Evolutionary conservation across 169 alveolate genomes (phyloP), one percentile per base, ranked within the genome.

Genomic region (Eimeria sp.): DNA sequence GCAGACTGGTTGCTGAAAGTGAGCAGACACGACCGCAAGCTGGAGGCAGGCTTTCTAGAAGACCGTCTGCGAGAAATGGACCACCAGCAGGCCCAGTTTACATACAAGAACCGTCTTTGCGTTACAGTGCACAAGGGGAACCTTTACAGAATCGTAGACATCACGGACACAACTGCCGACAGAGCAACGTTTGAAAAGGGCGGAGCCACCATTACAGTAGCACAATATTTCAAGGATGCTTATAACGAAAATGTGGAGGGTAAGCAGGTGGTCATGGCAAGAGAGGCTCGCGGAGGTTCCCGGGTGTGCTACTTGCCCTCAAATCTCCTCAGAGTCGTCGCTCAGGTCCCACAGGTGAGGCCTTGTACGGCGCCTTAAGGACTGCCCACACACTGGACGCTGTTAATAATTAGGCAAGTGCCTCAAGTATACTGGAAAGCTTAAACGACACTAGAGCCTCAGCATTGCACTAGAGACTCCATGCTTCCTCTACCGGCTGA

Each of bases 21-120:
- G 83, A 87, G 66, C 83, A 37, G 82, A 52, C 93, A 87, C 52
- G 93, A 87, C 83, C 93, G 93, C 82, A 87, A 87, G 93, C 93
- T 87, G 25, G 93, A 87, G 72, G 82, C 52, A 37, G 93, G 93
- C 62, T 25, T 37, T 13, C 82, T 87, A 30, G 93, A 60, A 27
- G 93, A 87, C 46, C 93, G 54, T 56, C 93, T 87, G 52, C 66
- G 78, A 49, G 83, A 64, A 40, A 87, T 62, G 82, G 82, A 60
- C 56, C 37, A 87, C 64, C 93, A 87, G 30, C 30, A 37, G 46
- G 93, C 82, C 66, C 78, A 40, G 82, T 52, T 20, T 60, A 87
- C 54, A 13, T 87, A 87, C 93, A 87, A 66, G 64, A 87, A 87
- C 66, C 93, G 93, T 25, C 93, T 87, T 52, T 87, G 93, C 64